Base-by-base conservation (phyloP, 345 rosid species). In the Eucalyptus marginata region DNA sequence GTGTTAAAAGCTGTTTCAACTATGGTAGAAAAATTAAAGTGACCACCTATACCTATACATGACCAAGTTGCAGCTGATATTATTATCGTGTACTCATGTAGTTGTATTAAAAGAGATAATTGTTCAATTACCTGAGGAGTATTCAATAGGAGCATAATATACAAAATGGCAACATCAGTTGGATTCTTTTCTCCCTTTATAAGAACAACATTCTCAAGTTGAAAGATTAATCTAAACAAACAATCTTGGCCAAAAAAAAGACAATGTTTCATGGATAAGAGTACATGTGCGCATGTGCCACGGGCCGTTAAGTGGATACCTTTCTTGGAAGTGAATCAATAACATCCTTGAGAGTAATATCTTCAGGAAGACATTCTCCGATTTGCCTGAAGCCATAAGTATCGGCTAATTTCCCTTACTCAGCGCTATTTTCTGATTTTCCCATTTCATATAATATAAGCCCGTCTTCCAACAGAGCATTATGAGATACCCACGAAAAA, bases 301-400 rank as follows among this genome's bases (percentile, higher is more conserved):
- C 4, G 22, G 43, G 4, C 10, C 4, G n/a, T 40, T 33, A 5
- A 58, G 15, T 31, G 33, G 22, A 20, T 91, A 94, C 99, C 98
- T 94, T 93, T 91, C 93, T 93, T 50, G 52, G 52, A 50, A 50
- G 52, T 50, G 52, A 50, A 50, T 6, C 52, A 50, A 50, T 50
- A 50, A 97, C 88, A 90, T 96, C 94, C 94, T 92, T 96, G 80
- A 96, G 91, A 16, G 95, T 95, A 87, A 97, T 94, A 91, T 89
- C 92, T 22, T 91, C 95, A 68, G 98, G 99, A 92, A 96, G 97
- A 18, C 25, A 52, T 52, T 18, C 58, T 52, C 24, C 3, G 2
- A 52, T 52, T 18, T 52, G 58, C 24, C 2, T 52, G 2, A 52
- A 52, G 58, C 58, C 25, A 52, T 52, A 18, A 18, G 58, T 52